Conservation (phyloP, 306 rosid genomes). For the Lathyrus tuberosus region DNA sequence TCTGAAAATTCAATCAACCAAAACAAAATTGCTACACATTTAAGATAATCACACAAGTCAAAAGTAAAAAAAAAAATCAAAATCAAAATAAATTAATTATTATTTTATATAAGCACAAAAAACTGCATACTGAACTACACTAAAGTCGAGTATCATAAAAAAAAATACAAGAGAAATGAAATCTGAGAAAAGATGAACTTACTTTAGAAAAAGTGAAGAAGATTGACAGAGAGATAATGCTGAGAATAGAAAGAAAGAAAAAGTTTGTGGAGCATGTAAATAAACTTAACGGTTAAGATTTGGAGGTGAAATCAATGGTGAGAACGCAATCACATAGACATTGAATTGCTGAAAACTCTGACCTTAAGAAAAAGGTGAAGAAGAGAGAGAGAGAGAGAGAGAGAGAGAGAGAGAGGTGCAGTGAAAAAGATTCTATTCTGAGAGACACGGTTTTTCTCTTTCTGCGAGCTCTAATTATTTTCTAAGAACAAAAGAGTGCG, state of each 20-base stretch:
- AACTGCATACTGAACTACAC: not conserved
- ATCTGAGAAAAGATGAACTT: constrained; percentile 41
- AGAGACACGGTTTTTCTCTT: constrained; percentile 23
- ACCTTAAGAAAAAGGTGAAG: constrained; percentile 46
- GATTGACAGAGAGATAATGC: constrained; percentile 48
- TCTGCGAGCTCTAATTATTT: not conserved
- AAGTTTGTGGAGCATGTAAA: constrained; percentile 20
- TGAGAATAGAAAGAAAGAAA: constrained; percentile 37
- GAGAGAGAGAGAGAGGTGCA: not conserved
- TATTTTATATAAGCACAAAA: constrained; percentile 29
- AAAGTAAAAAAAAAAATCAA: not conserved
- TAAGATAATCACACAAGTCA: not conserved
- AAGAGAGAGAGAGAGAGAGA: not conserved
- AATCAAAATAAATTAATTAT: constrained; percentile 27
- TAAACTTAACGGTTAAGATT: constrained; percentile 62
- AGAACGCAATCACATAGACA: constrained; percentile 40
- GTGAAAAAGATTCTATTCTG: constrained; percentile 38
- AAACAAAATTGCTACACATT: constrained; percentile 24
- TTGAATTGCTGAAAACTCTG: constrained; percentile 35
- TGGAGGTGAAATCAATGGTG: constrained; percentile 37
- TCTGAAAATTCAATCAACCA: constrained; percentile 26
- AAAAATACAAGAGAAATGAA: not conserved
- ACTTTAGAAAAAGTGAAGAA: constrained; percentile 41
- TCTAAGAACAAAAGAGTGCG: constrained; percentile 23
- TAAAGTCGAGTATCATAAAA: not conserved